phyloP scores from a whole-genome alignment of 306 rosid genomes.

The Sechiopsis laciniata region DNA sequence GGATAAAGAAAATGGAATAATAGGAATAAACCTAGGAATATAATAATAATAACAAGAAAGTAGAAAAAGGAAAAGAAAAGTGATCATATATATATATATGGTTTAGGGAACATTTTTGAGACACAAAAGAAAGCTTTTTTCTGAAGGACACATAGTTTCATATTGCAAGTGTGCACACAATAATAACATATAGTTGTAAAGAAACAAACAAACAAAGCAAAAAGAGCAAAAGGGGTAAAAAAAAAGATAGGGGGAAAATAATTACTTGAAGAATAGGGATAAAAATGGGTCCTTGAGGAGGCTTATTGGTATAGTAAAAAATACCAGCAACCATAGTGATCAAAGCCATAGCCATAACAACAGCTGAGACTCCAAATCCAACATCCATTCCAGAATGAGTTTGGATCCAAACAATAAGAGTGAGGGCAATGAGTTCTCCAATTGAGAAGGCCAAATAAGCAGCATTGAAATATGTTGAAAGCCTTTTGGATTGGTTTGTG shows the following conservation, averaged over 20 bases:
- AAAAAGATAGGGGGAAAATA: background rate
- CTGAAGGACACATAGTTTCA: background rate
- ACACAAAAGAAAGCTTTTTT: conserved; percentile 1
- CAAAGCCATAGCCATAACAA: conserved; percentile 80
- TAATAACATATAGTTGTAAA: background rate
- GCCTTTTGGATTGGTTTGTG: conserved; percentile 52
- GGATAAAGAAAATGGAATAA: no score
- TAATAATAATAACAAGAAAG: no score
- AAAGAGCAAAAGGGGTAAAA: no score
- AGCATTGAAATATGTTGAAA: conserved; percentile 77
- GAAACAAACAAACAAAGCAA: no score
- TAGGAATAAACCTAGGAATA: no score
- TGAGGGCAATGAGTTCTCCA: conserved; percentile 80
- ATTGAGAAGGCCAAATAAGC: conserved; percentile 84
- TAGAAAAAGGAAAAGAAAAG: no score
- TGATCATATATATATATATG: background rate
- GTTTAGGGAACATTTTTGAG: background rate
- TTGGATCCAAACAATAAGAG: conserved; percentile 85
- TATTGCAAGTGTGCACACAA: background rate
- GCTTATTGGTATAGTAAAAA: conserved; percentile 69
- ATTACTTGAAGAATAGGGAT: conserved; percentile 78
- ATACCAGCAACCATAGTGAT: conserved; percentile 63
- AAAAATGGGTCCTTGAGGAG: conserved; percentile 78
- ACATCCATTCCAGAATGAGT: conserved; percentile 98
- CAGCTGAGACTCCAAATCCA: conserved; percentile 90